Evolutionary conservation across 2,329 filamentous ascomycete genomes (phyloP), one percentile per base, ranked within the genome.

Genomic region (Pseudonectria foliicola): DNA sequence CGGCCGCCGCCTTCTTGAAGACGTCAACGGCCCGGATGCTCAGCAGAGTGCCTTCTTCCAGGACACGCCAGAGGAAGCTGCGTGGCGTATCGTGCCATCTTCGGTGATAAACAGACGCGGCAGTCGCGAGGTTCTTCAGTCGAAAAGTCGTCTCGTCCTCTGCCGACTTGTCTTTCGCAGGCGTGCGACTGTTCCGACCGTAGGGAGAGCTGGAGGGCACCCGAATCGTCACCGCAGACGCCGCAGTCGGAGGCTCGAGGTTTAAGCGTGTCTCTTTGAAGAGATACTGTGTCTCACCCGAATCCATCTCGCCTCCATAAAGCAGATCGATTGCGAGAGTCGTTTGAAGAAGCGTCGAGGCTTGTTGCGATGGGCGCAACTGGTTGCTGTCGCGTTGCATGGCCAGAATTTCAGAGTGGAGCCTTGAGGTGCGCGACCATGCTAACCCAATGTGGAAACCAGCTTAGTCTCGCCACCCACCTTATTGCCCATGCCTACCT

Each of bases 241-340:
- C 76, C 46, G 73, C 69, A 50, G 76, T 82, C 42, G 77, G 72
- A 45, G 80, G 78, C 63, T 92, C 85, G 52, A 92, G 74, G 61
- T 85, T 86, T 62, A 94, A 69, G 59, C 85, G 80, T 60, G 84
- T 87, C 73, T 93, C 87, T 68, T 88, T 89, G 71, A 84, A 92
- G 63, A 85, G 70, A 63, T 76, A 81, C 45, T 74, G 72, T 48
- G 75, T 71, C 54, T 74, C 72, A 55, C 68, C 61, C 52, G 70
- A 68, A 54, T 73, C 76, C 82, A 86, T 86, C 57, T 70, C 75
- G 68, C 70, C 67, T 71, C 77, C 82, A 82, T 83, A 44, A 47
- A 56, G 46, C 46, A 49, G 39, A 33, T 50, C 41, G 40, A 44
- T 37, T 29, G 40, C 37, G 40, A 38, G 30, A 29, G 34, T 29